These are phyloP conservation scores for Linanthus parryae DNA, from an alignment of 148 eudicot species.

Conservation along the genomic window DNA sequence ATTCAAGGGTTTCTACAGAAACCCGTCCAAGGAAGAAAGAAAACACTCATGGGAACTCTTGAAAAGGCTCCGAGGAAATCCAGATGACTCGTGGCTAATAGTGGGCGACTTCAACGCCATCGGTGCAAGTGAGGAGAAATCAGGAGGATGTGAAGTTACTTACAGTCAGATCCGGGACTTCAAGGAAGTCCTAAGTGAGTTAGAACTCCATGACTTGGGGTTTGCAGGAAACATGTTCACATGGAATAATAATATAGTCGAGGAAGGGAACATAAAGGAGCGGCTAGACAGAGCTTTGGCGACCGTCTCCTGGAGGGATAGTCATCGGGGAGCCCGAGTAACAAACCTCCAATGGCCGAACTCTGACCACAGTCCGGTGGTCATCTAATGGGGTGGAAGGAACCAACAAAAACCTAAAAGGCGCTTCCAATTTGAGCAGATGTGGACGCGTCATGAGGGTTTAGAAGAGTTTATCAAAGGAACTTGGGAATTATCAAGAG, in stretches of 20 bases:
- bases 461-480: not conserved
- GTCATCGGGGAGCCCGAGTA: not conserved
- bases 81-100: not conserved
- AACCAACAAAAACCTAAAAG: not conserved
- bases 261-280: not conserved
- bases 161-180: not conserved
- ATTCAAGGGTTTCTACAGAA: not conserved
- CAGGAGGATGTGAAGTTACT: not conserved
- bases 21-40: conserved; percentile 1
- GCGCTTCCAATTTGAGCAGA: not conserved
- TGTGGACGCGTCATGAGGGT: no score
- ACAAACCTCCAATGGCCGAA: not conserved
- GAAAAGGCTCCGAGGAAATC: not conserved
- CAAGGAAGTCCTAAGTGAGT: not conserved
- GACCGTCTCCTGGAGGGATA: not conserved
- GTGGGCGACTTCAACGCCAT: not conserved
- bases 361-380: not conserved
- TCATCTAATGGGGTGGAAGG: not conserved
- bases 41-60: not conserved
- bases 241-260: not conserved
- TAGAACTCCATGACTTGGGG: not conserved
- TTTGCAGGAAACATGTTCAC: not conserved
- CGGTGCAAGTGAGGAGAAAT: not conserved
- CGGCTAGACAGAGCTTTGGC: not conserved
- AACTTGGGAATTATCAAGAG: no score